A percentile compares a stretch with the other conserved stretches of the same genome.
Evolutionary conservation across 257 asterid genomes (phyloP).

Genomic region (Solanum chaucha): DNA sequence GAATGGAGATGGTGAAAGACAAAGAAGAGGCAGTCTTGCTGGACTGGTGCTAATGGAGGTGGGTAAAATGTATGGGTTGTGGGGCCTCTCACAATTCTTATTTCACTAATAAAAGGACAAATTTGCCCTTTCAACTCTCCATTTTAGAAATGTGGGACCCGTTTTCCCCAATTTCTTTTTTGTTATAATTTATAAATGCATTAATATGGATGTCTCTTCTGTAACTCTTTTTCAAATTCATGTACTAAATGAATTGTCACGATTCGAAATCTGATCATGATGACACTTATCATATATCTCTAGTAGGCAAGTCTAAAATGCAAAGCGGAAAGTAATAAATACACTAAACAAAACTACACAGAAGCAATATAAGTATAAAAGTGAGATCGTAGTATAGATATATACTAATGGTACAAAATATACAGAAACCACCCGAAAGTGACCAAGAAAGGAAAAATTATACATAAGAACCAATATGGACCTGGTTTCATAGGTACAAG

Average conservation of each 20-base stretch:
- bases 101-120: neutral
- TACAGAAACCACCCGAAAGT: neutral
- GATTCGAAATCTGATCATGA: neutral
- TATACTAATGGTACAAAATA: too few species aligned
- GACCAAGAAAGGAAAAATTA: neutral
- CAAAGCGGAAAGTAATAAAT: neutral
- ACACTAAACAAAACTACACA: neutral
- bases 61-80: slow-evolving; percentile 1
- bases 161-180: neutral
- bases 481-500: neutral
- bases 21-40: neutral
- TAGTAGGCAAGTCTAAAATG: neutral
- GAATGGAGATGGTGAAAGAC: neutral
- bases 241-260: neutral
- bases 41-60: neutral
- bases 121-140: neutral
- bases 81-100: neutral
- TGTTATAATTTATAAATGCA: neutral
- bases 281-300: neutral
- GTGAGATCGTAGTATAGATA: too few species aligned
- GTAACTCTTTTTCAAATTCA: too few species aligned
- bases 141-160: neutral
- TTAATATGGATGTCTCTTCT: too few species aligned
- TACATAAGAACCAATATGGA: neutral
- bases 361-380: neutral